Evolutionary conservation across 2,329 filamentous ascomycete genomes (phyloP).

Genomic region (Cordyceps fumosorosea): DNA sequence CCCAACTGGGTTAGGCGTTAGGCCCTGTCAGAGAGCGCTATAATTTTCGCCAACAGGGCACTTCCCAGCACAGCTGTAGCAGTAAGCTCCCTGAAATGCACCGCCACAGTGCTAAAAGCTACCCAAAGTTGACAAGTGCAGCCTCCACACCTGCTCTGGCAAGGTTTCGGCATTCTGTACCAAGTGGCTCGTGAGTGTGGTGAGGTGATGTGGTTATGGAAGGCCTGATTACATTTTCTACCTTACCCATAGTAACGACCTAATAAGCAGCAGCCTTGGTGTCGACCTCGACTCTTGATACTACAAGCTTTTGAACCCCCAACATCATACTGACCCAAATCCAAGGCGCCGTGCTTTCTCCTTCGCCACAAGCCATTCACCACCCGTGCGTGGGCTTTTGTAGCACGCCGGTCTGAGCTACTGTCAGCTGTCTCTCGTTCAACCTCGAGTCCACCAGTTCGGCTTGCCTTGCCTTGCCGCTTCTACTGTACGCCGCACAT

Average conservation of each 20-base stretch:
- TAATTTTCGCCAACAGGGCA: background rate
- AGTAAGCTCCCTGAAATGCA: background rate
- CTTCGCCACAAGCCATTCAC: background rate
- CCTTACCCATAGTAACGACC: background rate
- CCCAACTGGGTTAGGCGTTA: conserved; percentile 7
- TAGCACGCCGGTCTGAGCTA: background rate
- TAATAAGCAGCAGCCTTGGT: background rate
- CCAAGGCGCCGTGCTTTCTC: background rate
- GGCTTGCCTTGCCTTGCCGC: background rate
- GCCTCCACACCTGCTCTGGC: background rate
- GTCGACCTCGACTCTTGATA: background rate
- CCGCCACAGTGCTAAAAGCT: background rate
- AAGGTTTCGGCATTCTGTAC: background rate
- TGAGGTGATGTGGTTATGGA: no score
- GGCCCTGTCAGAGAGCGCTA: background rate
- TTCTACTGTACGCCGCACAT: background rate
- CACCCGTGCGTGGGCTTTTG: background rate
- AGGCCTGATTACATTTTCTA: no score
- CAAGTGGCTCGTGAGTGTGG: background rate
- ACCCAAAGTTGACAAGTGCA: background rate
- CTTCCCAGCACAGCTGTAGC: background rate
- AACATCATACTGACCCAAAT: conserved; percentile 1
- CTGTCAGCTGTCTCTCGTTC: background rate
- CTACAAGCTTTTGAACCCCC: background rate
- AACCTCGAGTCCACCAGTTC: background rate